phyloP scores from a whole-genome alignment of 2,329 filamentous ascomycete genomes.

The Colletotrichum destructivum region DNA sequence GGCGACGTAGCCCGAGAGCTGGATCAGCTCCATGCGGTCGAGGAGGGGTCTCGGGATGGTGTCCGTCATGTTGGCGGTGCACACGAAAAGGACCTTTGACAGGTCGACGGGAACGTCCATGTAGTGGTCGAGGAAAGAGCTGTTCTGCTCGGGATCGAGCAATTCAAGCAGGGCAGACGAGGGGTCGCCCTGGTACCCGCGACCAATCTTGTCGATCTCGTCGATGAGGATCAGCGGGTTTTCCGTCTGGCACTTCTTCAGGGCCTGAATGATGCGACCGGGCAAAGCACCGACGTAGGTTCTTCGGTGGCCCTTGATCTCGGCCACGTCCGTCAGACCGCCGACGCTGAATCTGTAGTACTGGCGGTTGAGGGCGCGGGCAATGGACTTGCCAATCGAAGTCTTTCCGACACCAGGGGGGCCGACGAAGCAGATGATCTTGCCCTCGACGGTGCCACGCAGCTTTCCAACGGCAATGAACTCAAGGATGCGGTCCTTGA shows the following conservation, averaged over 20 bases:
- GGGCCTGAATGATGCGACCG: constrained; percentile 95
- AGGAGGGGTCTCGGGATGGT: constrained; percentile 95
- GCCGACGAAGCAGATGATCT: constrained; percentile 97
- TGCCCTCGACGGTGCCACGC: constrained; percentile 96
- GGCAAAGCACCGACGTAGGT: constrained; percentile 97
- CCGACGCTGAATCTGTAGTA: constrained; percentile 99
- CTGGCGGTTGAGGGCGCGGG: constrained; percentile 91
- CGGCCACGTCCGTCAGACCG: constrained; percentile 95
- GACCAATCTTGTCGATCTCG: constrained; percentile 97
- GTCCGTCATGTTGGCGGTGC: constrained; percentile 98
- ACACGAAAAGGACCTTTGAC: constrained; percentile 98
- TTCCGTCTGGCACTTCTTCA: constrained; percentile 99
- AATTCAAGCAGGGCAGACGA: constrained; percentile 94
- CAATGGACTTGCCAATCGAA: constrained; percentile 98
- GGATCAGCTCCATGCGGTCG: constrained; percentile 98
- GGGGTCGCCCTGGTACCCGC: constrained; percentile 96
- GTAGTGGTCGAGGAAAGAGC: constrained; percentile 97
- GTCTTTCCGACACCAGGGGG: constrained; percentile 99
- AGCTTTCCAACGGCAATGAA: constrained; percentile 99
- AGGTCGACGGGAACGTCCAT: constrained; percentile 98
- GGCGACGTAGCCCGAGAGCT: constrained; percentile 94
- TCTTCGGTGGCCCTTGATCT: constrained; percentile 97
- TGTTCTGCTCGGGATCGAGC: constrained; percentile 97
- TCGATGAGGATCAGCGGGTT: constrained; percentile 97
- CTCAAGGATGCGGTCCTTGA: constrained; percentile 97